Evolutionary conservation across 192 early-diverging fungal species (phyloP).

Genomic region (Mortierella claussenii): DNA sequence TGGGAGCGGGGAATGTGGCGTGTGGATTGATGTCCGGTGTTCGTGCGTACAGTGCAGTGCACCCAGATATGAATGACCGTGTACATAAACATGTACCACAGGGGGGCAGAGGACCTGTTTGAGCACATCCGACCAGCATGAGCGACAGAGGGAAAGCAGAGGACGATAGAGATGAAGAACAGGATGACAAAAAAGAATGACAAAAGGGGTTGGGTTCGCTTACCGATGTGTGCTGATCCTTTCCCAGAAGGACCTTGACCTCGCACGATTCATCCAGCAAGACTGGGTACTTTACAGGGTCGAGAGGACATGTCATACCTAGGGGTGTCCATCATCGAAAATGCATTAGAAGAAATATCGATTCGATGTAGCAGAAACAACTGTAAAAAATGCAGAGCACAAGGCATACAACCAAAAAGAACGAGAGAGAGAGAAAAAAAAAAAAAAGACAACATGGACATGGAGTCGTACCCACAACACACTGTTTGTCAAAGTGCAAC

Average conservation of each 20-base stretch:
- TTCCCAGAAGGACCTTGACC: constrained; percentile 46
- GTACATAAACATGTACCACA: neutral
- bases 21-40: too few relatives aligned
- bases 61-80: too few relatives aligned
- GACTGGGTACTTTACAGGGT: constrained; percentile 46
- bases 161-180: neutral
- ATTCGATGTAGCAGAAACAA: neutral
- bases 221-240: constrained; percentile 52
- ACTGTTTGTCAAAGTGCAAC: constrained; percentile 45
- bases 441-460: too few relatives aligned
- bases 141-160: too few relatives aligned
- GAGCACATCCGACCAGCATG: constrained; percentile 7
- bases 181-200: neutral
- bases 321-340: too few relatives aligned
- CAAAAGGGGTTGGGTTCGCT: neutral
- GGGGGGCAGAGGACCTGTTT: neutral
- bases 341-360: too few relatives aligned
- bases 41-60: too few relatives aligned
- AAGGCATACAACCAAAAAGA: too few relatives aligned
- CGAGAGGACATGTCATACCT: constrained; percentile 47
- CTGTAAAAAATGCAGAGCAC: too few relatives aligned
- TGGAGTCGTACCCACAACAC: constrained; percentile 46
- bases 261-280: constrained; percentile 41
- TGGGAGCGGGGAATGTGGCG: too few relatives aligned
- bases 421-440: too few relatives aligned